Conservation (phyloP, 1,139 yeast genomes). For the Lodderomyces pseudojiufengensis region DNA sequence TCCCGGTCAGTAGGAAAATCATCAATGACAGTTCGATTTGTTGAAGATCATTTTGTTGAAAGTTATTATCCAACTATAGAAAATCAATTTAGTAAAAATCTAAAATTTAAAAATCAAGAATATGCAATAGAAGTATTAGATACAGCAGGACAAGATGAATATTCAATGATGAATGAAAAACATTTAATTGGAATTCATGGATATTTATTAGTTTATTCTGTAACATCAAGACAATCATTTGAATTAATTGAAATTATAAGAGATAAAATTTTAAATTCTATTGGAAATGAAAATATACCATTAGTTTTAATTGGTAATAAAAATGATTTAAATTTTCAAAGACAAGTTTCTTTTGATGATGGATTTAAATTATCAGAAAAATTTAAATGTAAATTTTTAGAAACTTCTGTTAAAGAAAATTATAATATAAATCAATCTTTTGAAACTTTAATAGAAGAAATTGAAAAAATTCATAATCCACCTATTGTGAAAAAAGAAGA, state of each 20-base stretch:
- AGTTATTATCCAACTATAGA: conserved; percentile 91
- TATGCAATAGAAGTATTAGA: conserved; percentile 85
- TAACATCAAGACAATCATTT: conserved; percentile 74
- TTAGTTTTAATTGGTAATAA: conserved; percentile 85
- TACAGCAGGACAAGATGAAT: conserved; percentile 96
- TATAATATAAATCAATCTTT: conserved; percentile 65
- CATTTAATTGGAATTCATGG: conserved; percentile 85
- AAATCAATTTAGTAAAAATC: conserved; percentile 75
- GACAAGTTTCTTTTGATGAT: conserved; percentile 64
- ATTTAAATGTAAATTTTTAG: conserved; percentile 67
- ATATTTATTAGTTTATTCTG: conserved; percentile 76
- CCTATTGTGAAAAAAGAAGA: conserved; percentile 33
- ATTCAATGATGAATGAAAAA: conserved; percentile 77
- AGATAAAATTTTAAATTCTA: conserved; percentile 76
- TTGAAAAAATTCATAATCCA: conserved; percentile 61
- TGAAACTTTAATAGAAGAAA: conserved; percentile 63
- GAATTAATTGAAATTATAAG: conserved; percentile 75
- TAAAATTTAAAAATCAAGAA: conserved; percentile 69
- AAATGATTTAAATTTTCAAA: conserved; percentile 60
- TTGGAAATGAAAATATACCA: conserved; percentile 72
- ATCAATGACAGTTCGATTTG: conserved; percentile 80
- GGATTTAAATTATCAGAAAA: conserved; percentile 62
- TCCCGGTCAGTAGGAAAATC: conserved; percentile 90
- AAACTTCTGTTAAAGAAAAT: conserved; percentile 79
- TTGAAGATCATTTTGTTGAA: conserved; percentile 86